Evolutionary conservation across 257 asterid genomes (phyloP).

Genomic region (Fraxinus anomala): DNA sequence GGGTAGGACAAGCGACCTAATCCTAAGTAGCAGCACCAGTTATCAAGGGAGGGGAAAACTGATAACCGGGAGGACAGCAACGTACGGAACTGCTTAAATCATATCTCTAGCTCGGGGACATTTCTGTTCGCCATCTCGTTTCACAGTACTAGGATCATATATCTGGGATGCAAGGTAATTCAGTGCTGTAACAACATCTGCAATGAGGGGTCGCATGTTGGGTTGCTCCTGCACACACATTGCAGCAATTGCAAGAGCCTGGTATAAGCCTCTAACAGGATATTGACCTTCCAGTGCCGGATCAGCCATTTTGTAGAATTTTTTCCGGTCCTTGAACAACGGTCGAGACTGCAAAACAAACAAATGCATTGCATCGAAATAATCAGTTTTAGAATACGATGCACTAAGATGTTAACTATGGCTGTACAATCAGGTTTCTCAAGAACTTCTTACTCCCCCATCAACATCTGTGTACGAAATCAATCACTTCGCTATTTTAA

Average conservation of each 20-base stretch:
- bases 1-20: background rate
- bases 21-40: background rate
- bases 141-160: background rate
- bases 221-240: constrained; percentile 4
- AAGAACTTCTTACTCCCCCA: background rate
- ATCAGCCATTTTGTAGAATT: background rate
- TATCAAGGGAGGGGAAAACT: background rate
- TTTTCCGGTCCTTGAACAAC: background rate
- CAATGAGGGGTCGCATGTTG: background rate
- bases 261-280: background rate
- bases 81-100: background rate
- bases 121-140: background rate
- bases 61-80: background rate
- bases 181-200: background rate
- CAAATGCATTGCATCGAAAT: constrained; percentile 17
- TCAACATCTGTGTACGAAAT: background rate
- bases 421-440: background rate
- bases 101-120: background rate
- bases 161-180: constrained; percentile 5
- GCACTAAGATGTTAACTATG: background rate
- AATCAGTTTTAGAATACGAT: background rate
- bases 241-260: constrained; percentile 3
- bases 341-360: background rate
- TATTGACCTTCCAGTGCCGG: background rate
- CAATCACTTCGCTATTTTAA: background rate